Base-by-base conservation (phyloP, 345 rosid species). In the Noccaea caerulescens region DNA sequence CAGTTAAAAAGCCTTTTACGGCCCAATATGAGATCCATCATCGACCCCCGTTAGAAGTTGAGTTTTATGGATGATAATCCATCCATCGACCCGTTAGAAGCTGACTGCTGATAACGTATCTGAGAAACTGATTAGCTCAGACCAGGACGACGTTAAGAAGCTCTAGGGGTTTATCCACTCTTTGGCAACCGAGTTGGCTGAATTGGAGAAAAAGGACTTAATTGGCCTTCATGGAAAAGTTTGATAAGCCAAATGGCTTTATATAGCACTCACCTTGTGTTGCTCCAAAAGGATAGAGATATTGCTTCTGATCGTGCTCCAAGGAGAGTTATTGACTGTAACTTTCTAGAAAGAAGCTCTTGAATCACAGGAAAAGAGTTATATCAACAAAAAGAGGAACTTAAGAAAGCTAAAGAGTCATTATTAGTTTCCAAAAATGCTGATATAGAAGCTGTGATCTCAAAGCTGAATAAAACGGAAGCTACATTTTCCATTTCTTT, bases 381-480 rank as follows among this genome's bases (percentile, higher is more conserved):
- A 66, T 82, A 69, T 51, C 59, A 43, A 71, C 82, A 83, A 79
- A 77, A 80, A 20, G 69, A 14, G 57, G 91, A 85, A 75, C 88
- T 86, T 69, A 81, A 84, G 82, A 84, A 83, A 75, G 85, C 74
- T 58, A 85, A 82, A 36, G 86, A 84, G 74, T 72, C 83, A 45
- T 57, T 81, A n/a, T 79, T 91, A 34, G 77, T 77, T 68, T 82
- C 81, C 44, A 85, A 80, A 59, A 82, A 89, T 72, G 83, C 43
- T 46, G 96, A 86, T 66, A 52, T 82, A 71, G 93, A 85, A 66
- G 41, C 65, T 39, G 75, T 84, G 65, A 77, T 89, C 52, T 80
- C 79, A 55, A 59, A 85, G 74, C 74, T 89, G 76, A 80, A 82
- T 61, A 84, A 77, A 72, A 77, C 80, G 95, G 99, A 89, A 63